A percentile compares a stretch with the other conserved stretches of the same genome.
Evolutionary conservation across 2,329 filamentous ascomycete genomes (phyloP).

Genomic region (Talaromyces sp.): DNA sequence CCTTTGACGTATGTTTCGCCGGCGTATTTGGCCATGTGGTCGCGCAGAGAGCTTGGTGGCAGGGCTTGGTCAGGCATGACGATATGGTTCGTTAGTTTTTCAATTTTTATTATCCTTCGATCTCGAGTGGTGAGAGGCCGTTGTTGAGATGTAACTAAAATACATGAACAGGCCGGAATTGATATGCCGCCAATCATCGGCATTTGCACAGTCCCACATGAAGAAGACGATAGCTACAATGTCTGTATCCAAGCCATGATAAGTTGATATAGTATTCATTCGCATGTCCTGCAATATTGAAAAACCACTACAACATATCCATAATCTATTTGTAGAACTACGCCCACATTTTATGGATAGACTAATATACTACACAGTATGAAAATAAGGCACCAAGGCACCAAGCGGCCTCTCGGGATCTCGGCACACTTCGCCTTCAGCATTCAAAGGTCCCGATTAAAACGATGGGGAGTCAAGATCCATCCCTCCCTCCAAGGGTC

Average conservation of each 20-base stretch:
- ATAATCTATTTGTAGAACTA: background rate
- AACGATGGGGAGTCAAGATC: background rate
- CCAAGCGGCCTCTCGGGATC: background rate
- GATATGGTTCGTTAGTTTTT: background rate
- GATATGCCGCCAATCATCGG: background rate
- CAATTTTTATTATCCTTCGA: background rate
- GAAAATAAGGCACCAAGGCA: constrained; percentile 2
- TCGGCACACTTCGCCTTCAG: background rate
- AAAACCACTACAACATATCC: background rate
- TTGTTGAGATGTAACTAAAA: background rate
- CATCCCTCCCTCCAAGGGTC: background rate
- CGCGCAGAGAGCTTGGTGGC: constrained; percentile 24
- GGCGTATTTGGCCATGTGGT: constrained; percentile 43
- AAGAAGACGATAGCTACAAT: background rate
- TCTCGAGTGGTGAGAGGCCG: background rate
- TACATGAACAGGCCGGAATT: background rate
- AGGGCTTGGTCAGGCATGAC: constrained; percentile 2
- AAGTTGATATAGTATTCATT: background rate
- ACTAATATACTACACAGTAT: background rate
- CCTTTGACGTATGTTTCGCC: constrained; percentile 42
- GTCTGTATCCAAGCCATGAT: background rate
- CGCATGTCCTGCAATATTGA: background rate
- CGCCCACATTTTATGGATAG: background rate
- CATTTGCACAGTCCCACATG: background rate
- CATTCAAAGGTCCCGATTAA: background rate